A percentile compares a stretch with the other conserved stretches of the same genome.
Evolutionary conservation across 2,329 filamentous ascomycete genomes (phyloP).

Genomic region (Nothopassalora personata): DNA sequence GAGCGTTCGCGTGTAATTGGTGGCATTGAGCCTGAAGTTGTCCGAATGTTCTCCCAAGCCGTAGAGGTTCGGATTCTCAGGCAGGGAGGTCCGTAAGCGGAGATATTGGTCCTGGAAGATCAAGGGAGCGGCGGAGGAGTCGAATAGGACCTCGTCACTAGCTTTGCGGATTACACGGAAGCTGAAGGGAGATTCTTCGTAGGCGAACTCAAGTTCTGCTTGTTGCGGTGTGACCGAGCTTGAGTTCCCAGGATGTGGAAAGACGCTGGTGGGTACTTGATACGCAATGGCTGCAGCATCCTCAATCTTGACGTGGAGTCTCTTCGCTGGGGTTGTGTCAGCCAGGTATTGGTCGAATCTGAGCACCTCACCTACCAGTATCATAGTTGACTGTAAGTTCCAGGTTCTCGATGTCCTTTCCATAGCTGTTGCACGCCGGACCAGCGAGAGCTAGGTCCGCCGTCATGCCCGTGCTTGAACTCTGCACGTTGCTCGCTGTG

Average conservation of each 20-base stretch:
- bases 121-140: conserved; percentile 27
- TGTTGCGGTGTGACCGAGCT: conserved; percentile 21
- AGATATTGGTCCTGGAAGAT: conserved; percentile 40
- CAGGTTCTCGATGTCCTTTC: conserved; percentile 24
- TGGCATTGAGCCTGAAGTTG: conserved; percentile 50
- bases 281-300: conserved; percentile 64
- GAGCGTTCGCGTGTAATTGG: conserved; percentile 63
- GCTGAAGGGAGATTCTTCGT: conserved; percentile 26
- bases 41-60: conserved; percentile 75
- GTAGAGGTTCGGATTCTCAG: conserved; percentile 64
- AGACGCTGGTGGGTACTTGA: conserved; percentile 64
- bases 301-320: conserved; percentile 61
- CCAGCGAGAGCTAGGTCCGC: conserved; percentile 27
- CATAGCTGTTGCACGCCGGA: conserved; percentile 25
- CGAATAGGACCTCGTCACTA: conserved; percentile 29
- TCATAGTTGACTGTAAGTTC: conserved; percentile 15
- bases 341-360: too few relatives aligned
- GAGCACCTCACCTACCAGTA: conserved; percentile 9
- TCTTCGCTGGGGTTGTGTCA: conserved; percentile 25
- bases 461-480: conserved; percentile 17
- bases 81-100: conserved; percentile 65
- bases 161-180: conserved; percentile 25
- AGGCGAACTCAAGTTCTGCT: conserved; percentile 26
- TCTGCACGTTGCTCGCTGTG: conserved; percentile 23
- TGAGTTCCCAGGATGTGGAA: conserved; percentile 53